These are phyloP conservation scores for Parathielavia appendiculata DNA, from an alignment of 495 filamentous ascomycete species.

Conservation along the genomic window DNA sequence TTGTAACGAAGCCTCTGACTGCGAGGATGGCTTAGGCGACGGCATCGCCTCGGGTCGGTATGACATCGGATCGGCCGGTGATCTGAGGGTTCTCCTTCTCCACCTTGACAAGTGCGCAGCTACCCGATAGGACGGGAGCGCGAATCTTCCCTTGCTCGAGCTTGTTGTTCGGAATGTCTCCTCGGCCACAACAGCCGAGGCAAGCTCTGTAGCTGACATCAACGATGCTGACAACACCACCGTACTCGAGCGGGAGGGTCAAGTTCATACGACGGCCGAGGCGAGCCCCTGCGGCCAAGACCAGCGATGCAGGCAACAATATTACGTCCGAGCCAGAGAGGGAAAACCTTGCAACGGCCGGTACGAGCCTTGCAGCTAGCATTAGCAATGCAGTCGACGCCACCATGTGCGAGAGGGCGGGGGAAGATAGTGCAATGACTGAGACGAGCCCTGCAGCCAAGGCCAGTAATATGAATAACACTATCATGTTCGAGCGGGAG, in stretches of 20 bases:
- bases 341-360: background rate
- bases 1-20: background rate
- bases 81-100: background rate
- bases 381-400: background rate
- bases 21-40: background rate
- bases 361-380: background rate
- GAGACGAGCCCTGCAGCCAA: background rate
- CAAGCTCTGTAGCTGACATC: background rate
- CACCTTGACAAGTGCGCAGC: slow-evolving; percentile 1
- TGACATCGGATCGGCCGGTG: background rate
- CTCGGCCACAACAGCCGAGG: background rate
- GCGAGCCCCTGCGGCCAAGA: background rate
- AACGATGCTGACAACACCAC: background rate
- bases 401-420: background rate
- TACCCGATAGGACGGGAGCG: slow-evolving; percentile 1
- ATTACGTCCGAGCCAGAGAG: background rate
- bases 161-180: background rate
- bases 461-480: background rate
- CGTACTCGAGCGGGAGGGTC: background rate
- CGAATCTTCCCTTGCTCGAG: background rate
- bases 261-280: background rate
- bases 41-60: slow-evolving; percentile 1
- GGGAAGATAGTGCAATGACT: background rate
- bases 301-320: background rate
- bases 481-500: background rate